Evolutionary conservation across 768 basidiomycete species (phyloP).

Genomic region (Tylopilus rubrobrunneus): DNA sequence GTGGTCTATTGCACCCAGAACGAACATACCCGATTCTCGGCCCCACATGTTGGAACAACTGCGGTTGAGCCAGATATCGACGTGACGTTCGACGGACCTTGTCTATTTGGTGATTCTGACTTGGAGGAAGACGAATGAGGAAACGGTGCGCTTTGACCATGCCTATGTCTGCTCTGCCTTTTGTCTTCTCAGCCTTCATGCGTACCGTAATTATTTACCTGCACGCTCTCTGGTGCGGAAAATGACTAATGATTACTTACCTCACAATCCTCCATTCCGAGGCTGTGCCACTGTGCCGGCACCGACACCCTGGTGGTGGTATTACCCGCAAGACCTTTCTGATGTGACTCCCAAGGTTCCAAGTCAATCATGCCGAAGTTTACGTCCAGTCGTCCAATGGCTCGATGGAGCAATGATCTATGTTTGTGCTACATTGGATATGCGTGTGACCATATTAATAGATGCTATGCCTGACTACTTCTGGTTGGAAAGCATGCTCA

Average conservation of each 20-base stretch:
- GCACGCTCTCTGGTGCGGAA: too few relatives aligned
- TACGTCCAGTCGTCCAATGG: too few relatives aligned
- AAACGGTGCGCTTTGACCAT: neutral
- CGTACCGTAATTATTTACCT: neutral
- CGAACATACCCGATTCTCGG: neutral
- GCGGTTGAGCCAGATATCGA: constrained; percentile 1
- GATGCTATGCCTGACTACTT: neutral
- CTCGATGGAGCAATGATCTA: too few relatives aligned
- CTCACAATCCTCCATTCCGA: too few relatives aligned
- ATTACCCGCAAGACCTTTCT: too few relatives aligned
- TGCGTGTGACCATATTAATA: neutral
- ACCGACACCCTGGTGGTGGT: too few relatives aligned
- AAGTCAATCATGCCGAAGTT: too few relatives aligned
- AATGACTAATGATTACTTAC: too few relatives aligned
- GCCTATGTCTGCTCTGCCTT: neutral
- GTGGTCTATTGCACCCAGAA: neutral
- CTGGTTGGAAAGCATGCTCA: neutral
- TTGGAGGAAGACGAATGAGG: constrained; percentile 25
- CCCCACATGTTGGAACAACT: neutral
- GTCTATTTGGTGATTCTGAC: constrained; percentile 30
- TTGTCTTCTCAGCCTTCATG: neutral
- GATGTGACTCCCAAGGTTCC: too few relatives aligned
- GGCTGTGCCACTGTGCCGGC: too few relatives aligned
- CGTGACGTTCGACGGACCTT: constrained; percentile 21
- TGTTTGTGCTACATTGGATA: too few relatives aligned